These are phyloP conservation scores for Rostrohypoxylon terebratum DNA, from an alignment of 495 filamentous ascomycete genomes.

Conservation along the genomic window DNA sequence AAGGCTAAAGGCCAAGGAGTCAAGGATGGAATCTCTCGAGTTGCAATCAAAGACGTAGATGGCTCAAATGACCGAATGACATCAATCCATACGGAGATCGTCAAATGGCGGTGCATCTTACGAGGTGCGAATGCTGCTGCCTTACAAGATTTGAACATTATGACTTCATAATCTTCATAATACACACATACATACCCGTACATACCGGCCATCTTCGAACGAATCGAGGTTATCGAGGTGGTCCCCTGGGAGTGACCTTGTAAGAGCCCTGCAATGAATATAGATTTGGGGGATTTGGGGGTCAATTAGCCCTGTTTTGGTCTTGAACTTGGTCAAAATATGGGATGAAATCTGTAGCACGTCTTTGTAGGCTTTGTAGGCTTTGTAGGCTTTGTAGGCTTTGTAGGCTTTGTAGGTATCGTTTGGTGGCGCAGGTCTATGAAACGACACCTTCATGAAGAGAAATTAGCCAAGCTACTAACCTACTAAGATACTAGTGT, in stretches of 20 bases:
- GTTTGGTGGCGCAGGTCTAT: slow-evolving; percentile 30
- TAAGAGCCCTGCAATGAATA: not conserved
- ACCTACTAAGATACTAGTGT: too few species aligned
- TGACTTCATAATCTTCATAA: slow-evolving; percentile 45
- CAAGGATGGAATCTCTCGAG: slow-evolving; percentile 16
- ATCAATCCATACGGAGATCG: slow-evolving; percentile 36
- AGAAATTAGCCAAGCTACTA: too few species aligned
- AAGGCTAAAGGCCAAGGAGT: not conserved
- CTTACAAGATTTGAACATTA: slow-evolving; percentile 3
- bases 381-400: too few species aligned
- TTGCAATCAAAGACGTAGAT: slow-evolving; percentile 8
- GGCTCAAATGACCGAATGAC: slow-evolving; percentile 41
- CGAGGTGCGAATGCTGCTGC: not conserved
- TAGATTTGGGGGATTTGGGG: slow-evolving; percentile 21
- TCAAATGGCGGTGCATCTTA: slow-evolving; percentile 31
- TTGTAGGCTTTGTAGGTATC: slow-evolving; percentile 12
- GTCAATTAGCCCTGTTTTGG: slow-evolving; percentile 8
- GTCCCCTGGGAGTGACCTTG: not conserved
- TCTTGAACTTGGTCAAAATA: slow-evolving; percentile 7
- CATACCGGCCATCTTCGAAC: slow-evolving; percentile 4
- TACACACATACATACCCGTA: too few species aligned
- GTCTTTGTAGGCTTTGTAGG: too few species aligned
- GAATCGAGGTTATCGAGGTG: slow-evolving; percentile 13
- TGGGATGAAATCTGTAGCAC: not conserved
- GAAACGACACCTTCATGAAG: not conserved